phyloP scores from a whole-genome alignment of 139 green algal species.

The Tetratostichococcus sp. region DNA sequence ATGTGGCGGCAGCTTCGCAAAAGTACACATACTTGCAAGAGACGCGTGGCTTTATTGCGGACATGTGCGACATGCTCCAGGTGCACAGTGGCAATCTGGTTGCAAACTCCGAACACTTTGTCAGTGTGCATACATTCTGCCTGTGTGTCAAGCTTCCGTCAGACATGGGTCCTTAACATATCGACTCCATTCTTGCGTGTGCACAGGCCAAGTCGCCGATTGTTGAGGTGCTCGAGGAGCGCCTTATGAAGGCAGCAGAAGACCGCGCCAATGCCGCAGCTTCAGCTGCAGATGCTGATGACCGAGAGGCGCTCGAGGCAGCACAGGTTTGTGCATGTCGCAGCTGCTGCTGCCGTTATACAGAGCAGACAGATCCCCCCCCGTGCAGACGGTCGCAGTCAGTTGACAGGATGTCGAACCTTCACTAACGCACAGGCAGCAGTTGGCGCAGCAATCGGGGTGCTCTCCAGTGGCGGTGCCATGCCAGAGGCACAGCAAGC shows the following conservation, averaged over 20 bases:
- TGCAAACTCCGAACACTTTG: no score
- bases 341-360: no score
- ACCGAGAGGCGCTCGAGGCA: constrained; percentile 43
- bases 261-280: constrained; percentile 28
- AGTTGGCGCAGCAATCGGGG: constrained; percentile 52
- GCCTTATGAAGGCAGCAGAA: constrained; percentile 39
- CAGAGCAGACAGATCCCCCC: no score
- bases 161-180: no score
- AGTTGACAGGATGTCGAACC: no score
- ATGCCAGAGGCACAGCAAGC: constrained; percentile 36
- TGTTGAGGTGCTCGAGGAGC: constrained; percentile 84
- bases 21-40: constrained; percentile 70
- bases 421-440: constrained; percentile 36
- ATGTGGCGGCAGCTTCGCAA: constrained; percentile 27
- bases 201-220: constrained; percentile 70
- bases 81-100: constrained; percentile 12
- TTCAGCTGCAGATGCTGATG: constrained; percentile 12
- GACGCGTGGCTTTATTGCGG: constrained; percentile 69
- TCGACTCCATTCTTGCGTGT: neutral
- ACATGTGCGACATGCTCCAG: constrained; percentile 82
- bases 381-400: no score
- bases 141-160: no score
- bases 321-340: constrained; percentile 10
- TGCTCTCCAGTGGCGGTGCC: constrained; percentile 43
- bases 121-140: no score